Base-by-base conservation (phyloP, 345 rosid species). In the Streptanthus diversifolius region DNA sequence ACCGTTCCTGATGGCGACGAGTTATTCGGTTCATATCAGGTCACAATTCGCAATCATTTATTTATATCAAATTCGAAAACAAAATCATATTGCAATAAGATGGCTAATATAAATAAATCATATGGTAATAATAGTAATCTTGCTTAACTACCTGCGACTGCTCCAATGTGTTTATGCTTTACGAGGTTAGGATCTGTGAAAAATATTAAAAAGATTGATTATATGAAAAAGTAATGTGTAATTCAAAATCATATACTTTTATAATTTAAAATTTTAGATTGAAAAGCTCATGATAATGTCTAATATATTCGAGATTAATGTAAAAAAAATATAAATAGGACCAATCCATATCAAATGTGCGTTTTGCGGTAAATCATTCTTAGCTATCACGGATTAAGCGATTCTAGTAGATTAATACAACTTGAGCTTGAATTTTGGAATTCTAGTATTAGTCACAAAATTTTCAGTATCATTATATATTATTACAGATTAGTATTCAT, bases 1-100 rank as follows among this genome's bases (percentile, higher is more conserved):
- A 87, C 87, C 5, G 86, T 73, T 71, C 97, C 98, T 89, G 83
- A 8, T 25, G 54, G 15, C 43, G 3, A 54, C 60, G 61, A 59
- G 15, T 41, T 22, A 29, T 12, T 27, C 25, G 4, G 30, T 21
- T 51, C 56, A 22, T 5, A 33, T 68, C 45, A 53, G 4, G 54
- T 44, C 45, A 70, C 43, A 63, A 33, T 29, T 58, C 21, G 36
- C 39, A 51, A 30, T 58, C 0, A 68, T 15, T 44, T 43, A 15
- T 15, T 21, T 21, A 19, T 33, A 45, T 49, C n/a, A 27, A 41
- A 41, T 3, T 37, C 32, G 24, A 39, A 12, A 14, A 25, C 10
- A 13, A 32, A 43, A 15, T 52, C 61, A 55, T 40, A 27, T 7
- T 7, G 24, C 14, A 19, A 19, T 40, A 3, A n/a, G 56, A 51